A percentile compares a stretch with the other conserved stretches of the same genome.
phyloP scores from a whole-genome alignment of 768 basidiomycete genomes.

The Boletus insuetus region DNA sequence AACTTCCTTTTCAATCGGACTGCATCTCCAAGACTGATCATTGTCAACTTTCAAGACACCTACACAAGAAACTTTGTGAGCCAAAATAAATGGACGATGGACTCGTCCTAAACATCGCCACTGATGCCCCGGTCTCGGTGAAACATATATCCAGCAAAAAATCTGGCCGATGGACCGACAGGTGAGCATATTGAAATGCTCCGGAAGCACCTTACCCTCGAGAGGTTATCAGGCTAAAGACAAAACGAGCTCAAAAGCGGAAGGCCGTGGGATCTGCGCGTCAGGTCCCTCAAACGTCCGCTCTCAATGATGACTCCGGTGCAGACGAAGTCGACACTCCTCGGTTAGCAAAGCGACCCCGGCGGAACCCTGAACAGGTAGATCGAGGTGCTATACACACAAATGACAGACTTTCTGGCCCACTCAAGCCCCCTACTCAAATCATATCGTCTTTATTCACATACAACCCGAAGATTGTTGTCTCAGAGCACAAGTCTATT shows the following conservation, averaged over 20 bases:
- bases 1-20: slow-evolving; percentile 16
- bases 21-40: background rate
- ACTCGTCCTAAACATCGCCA: slow-evolving; percentile 69
- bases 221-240: slow-evolving; percentile 55
- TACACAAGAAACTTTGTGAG: too few species aligned
- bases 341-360: slow-evolving; percentile 49
- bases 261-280: slow-evolving; percentile 39
- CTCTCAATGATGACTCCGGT: slow-evolving; percentile 19
- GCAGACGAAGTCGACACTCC: slow-evolving; percentile 17
- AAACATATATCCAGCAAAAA: slow-evolving; percentile 41
- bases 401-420: slow-evolving; percentile 18
- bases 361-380: slow-evolving; percentile 26
- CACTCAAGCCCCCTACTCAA: slow-evolving; percentile 42
- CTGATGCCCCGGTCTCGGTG: slow-evolving; percentile 32
- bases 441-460: slow-evolving; percentile 90
- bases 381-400: slow-evolving; percentile 14
- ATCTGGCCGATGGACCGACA: slow-evolving; percentile 74
- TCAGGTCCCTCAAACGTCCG: slow-evolving; percentile 13
- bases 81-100: slow-evolving; percentile 59
- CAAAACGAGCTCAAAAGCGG: slow-evolving; percentile 66
- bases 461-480: slow-evolving; percentile 70
- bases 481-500: slow-evolving; percentile 29
- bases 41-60: too few species aligned
- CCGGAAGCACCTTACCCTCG: background rate
- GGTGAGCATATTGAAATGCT: slow-evolving; percentile 42